phyloP scores from a whole-genome alignment of 306 rosid species.

The Trifolium subterraneum region DNA sequence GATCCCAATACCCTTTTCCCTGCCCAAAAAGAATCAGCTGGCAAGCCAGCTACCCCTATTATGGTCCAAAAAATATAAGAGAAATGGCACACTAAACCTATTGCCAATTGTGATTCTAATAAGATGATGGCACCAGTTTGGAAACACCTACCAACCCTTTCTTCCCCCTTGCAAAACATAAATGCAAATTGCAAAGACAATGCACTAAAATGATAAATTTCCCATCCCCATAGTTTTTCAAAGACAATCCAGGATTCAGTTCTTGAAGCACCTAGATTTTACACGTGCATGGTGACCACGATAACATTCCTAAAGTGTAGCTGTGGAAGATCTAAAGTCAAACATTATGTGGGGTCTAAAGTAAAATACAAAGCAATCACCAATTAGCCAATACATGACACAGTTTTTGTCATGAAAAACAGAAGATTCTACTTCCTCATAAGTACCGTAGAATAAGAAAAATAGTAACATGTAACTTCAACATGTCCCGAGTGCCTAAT shows the following conservation, averaged over 20 bases:
- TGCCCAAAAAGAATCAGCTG: background rate
- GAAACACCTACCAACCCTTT: background rate
- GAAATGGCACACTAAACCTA: background rate
- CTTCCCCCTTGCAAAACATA: background rate
- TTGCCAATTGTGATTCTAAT: conserved; percentile 3
- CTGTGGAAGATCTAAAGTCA: background rate
- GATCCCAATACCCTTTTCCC: conserved; percentile 3
- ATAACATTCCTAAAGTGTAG: conserved; percentile 20
- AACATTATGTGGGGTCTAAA: conserved; percentile 15
- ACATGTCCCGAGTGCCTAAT: conserved; percentile 16
- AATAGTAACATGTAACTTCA: conserved; percentile 18
- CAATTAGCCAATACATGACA: background rate
- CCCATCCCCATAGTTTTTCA: background rate
- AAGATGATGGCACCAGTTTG: background rate
- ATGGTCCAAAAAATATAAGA: background rate
- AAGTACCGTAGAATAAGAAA: conserved; percentile 8
- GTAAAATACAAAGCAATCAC: conserved; percentile 24
- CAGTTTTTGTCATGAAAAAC: conserved; percentile 17
- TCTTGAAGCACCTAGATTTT: conserved; percentile 26
- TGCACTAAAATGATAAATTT: conserved; percentile 6
- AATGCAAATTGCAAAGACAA: no score
- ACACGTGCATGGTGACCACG: background rate
- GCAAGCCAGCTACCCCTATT: conserved; percentile 10
- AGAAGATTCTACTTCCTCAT: conserved; percentile 18
- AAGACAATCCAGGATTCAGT: background rate